These are phyloP conservation scores for Carnegiea gigantea DNA, from an alignment of 179 eudicot species.

Conservation along the genomic window DNA sequence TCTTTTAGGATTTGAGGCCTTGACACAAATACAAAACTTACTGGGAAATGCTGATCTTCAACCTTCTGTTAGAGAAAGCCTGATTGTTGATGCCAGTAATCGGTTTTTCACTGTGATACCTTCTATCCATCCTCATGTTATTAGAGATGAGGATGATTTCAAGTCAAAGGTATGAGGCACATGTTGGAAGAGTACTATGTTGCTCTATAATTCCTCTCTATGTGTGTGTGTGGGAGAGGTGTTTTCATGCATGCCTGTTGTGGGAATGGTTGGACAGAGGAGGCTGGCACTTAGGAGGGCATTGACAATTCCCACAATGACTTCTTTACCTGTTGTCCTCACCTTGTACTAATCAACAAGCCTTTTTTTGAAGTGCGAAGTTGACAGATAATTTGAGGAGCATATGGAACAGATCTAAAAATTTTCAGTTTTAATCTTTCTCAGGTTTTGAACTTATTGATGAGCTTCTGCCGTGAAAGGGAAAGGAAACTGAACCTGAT, in stretches of 20 bases:
- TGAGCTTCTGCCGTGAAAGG: not conserved
- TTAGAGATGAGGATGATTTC: constrained; percentile 88
- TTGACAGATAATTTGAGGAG: too few species aligned
- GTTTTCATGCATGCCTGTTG: too few species aligned
- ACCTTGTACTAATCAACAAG: too few species aligned
- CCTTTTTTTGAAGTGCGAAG: too few species aligned
- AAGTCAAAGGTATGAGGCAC: constrained; percentile 70
- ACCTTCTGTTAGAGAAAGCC: constrained; percentile 63
- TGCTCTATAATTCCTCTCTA: not conserved
- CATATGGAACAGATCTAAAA: too few species aligned
- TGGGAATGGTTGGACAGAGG: too few species aligned
- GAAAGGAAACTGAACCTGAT: too few species aligned
- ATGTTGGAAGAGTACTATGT: not conserved
- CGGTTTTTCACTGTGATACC: constrained; percentile 95
- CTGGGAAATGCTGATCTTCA: constrained; percentile 43
- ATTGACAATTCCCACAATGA: too few species aligned
- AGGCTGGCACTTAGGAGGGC: too few species aligned
- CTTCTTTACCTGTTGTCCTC: too few species aligned
- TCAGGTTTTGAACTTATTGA: not conserved
- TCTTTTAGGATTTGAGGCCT: constrained; percentile 84
- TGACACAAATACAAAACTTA: constrained; percentile 87
- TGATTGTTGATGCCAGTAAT: constrained; percentile 95
- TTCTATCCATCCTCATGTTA: constrained; percentile 90
- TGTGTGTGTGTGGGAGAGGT: too few species aligned
- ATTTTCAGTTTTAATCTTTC: too few species aligned